phyloP scores from a whole-genome alignment of 75 land plant species.

The Pinus albicaulis region DNA sequence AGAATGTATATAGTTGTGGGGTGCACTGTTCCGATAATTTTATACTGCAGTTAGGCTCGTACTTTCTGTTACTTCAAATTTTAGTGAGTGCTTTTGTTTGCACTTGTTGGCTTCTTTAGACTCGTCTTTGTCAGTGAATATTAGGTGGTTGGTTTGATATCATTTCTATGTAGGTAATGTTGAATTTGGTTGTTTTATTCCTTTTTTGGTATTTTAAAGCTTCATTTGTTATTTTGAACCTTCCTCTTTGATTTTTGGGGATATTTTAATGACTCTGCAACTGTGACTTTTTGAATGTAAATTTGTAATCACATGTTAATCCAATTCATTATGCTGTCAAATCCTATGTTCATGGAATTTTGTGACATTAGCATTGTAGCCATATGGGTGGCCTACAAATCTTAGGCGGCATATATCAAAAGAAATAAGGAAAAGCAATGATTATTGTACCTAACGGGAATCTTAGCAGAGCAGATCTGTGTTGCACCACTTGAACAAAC shows the following conservation, averaged over 20 bases:
- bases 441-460: not conserved
- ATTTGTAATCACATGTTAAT: not conserved
- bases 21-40: too few relatives aligned
- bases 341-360: not conserved
- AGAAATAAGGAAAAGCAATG: not conserved
- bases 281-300: not conserved
- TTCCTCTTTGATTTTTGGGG: not conserved
- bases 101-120: too few relatives aligned
- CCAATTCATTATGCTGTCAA: not conserved
- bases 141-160: not conserved
- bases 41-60: too few relatives aligned
- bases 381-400: not conserved
- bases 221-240: not conserved
- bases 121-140: not conserved
- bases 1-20: too few relatives aligned
- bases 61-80: too few relatives aligned
- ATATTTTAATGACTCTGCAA: not conserved
- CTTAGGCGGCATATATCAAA: not conserved
- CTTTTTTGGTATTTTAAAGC: not conserved
- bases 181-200: not conserved
- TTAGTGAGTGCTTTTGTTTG: too few relatives aligned
- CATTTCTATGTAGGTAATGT: not conserved
- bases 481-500: not conserved
- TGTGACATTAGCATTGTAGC: not conserved
- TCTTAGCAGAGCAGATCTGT: not conserved